Base-by-base conservation (phyloP, 306 rosid genomes). In the Benincasa hispida region DNA sequence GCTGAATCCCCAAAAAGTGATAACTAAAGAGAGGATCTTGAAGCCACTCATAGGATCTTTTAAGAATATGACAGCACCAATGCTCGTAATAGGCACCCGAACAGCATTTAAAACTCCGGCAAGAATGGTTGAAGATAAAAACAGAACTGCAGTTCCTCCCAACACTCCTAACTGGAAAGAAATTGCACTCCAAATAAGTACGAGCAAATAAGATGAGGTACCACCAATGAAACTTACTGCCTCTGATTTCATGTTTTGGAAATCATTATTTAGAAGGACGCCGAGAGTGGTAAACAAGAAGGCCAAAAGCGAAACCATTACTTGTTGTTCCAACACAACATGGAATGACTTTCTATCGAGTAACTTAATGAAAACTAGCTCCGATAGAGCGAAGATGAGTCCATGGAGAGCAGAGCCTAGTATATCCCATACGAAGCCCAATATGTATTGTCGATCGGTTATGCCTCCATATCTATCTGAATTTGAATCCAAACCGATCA, bases 371-470 rank as follows among this genome's bases (percentile, higher is more conserved):
- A 93, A 93, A 77, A 93, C 77, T 45, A 90, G 85, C 79, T 93
- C 98, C 1, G 98, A 91, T 74, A 93, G 90, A 0, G 98, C 97
- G 5, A 93, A 93, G 57, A 93, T 90, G 57, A 93, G 97, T 11
- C 98, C 98, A 17, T 91, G 98, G 70, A 93, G 96, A 73, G 97
- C 96, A 24, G 98, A 93, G 56, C 89, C 98, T 37, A 93, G 59
- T 51, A 93, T 87, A 83, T 93, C 98, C 98, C 93, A 90, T 12
- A 93, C 13, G 27, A 82, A 91, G 72, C 98, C 98, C 83, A 83
- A 77, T 27, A 88, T 86, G 87, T 93, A 93, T 82, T 93, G 87
- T 0, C 24, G 76, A 51, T 84, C 80, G 57, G 63, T 88, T 72
- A 91, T 74, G 48, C 76, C 74, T 22, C 58, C 86, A 73, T 88